Conservation (phyloP, 2,329 filamentous ascomycete species). For the Diaporthe velutina region DNA sequence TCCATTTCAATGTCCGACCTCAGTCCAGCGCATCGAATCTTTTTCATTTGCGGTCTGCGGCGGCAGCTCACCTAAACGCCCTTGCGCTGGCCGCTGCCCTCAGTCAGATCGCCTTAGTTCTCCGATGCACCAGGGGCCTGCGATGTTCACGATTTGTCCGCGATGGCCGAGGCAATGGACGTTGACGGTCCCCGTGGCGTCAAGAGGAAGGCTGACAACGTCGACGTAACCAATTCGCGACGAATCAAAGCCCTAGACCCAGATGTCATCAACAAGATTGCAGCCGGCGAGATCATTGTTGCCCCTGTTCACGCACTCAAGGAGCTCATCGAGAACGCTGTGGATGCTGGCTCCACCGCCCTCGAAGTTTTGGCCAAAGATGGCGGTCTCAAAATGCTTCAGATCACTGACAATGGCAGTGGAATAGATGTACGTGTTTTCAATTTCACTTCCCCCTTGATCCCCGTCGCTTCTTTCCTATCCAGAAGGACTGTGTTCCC, state of each 20-base stretch:
- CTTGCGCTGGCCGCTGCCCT: background rate
- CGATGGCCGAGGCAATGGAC: conserved; percentile 59
- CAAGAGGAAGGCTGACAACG: conserved; percentile 63
- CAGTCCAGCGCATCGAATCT: background rate
- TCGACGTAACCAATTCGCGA: conserved; percentile 28
- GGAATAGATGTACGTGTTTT: conserved; percentile 82
- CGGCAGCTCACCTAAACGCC: background rate
- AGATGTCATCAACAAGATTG: conserved; percentile 98
- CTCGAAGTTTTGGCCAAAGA: conserved; percentile 95
- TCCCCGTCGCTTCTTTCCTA: background rate
- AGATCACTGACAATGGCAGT: conserved; percentile 97
- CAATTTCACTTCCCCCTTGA: background rate
- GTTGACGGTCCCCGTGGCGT: conserved; percentile 57
- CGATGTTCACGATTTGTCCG: background rate
- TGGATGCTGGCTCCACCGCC: conserved; percentile 94
- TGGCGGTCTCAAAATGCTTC: conserved; percentile 91
- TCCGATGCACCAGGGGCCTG: background rate
- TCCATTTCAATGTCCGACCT: background rate
- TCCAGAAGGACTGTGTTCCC: background rate
- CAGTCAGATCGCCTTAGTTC: background rate
- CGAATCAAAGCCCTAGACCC: conserved; percentile 81
- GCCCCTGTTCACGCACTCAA: conserved; percentile 96
- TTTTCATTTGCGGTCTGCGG: background rate
- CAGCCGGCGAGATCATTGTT: conserved; percentile 97
- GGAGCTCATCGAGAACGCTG: conserved; percentile 95